phyloP scores from a whole-genome alignment of 2,329 filamentous ascomycete species.

The Aspergillus proliferans region DNA sequence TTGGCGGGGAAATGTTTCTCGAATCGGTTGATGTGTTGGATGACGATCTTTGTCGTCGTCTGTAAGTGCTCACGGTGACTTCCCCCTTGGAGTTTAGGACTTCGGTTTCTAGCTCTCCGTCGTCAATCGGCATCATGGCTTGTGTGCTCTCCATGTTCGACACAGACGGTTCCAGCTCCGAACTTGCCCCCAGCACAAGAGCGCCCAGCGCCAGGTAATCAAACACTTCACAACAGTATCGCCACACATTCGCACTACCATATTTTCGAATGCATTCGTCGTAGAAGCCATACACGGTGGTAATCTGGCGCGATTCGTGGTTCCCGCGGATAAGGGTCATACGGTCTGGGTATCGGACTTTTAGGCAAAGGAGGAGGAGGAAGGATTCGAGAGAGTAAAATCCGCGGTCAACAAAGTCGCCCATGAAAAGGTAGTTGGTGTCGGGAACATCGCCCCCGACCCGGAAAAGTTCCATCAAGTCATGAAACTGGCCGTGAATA shows the following conservation, averaged over 20 bases:
- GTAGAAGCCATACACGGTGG: conserved; percentile 96
- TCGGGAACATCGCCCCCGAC: conserved; percentile 91
- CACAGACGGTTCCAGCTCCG: conserved; percentile 56
- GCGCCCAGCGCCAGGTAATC: conserved; percentile 91
- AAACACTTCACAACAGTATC: conserved; percentile 95
- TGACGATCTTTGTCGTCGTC: conserved; percentile 25
- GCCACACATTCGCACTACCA: conserved; percentile 93
- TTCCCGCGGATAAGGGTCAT: conserved; percentile 95
- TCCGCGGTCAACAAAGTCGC: conserved; percentile 94
- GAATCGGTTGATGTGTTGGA: conserved; percentile 31
- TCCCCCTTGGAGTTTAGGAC: conserved; percentile 79
- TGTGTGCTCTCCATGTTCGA: conserved; percentile 42
- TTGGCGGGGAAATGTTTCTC: conserved; percentile 33
- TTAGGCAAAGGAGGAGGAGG: conserved; percentile 87
- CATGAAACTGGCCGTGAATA: conserved; percentile 94
- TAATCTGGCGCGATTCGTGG: conserved; percentile 94
- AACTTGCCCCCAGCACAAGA: conserved; percentile 77
- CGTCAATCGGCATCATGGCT: conserved; percentile 48
- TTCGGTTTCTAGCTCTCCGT: conserved; percentile 82
- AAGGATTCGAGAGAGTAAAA: conserved; percentile 98
- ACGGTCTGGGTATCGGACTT: conserved; percentile 93
- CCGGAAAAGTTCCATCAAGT: conserved; percentile 92
- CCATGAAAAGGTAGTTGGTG: conserved; percentile 97
- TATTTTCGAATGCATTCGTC: conserved; percentile 96
- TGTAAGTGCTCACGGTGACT: conserved; percentile 57